A percentile compares a stretch with the other conserved stretches of the same genome.
phyloP scores from a whole-genome alignment of 192 early-diverging fungal genomes.

The Umbelopsis sp. region DNA sequence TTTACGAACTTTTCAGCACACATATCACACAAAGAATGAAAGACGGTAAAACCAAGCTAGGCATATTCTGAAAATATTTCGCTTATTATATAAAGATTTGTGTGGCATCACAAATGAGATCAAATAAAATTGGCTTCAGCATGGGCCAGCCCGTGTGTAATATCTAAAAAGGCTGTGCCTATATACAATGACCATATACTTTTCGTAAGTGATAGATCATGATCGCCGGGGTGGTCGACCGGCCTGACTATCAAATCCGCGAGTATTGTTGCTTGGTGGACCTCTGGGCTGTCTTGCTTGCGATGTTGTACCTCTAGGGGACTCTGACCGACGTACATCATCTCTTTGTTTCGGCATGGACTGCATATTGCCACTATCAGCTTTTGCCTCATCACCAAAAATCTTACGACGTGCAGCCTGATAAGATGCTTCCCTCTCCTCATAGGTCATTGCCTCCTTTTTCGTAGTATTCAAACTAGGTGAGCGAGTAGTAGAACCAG shows the following conservation, averaged over 20 bases:
- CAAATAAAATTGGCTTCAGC: neutral
- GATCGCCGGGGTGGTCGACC: conserved; percentile 61
- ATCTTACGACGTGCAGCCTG: conserved; percentile 26
- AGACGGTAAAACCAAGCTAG: conserved; percentile 33
- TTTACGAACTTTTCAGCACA: conserved; percentile 50
- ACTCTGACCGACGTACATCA: neutral
- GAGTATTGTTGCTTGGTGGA: conserved; percentile 57
- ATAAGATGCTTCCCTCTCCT: conserved; percentile 24
- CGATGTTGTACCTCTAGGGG: neutral
- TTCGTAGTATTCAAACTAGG: neutral
- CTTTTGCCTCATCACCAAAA: neutral
- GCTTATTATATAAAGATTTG: neutral
- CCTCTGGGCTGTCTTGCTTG: neutral
- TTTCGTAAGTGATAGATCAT: neutral
- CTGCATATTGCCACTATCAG: neutral
- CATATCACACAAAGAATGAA: conserved; percentile 31
- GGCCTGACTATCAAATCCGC: conserved; percentile 75
- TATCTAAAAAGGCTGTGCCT: neutral
- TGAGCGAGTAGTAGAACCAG: neutral
- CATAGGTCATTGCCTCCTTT: conserved; percentile 14
- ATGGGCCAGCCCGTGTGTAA: too few species aligned
- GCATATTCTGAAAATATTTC: conserved; percentile 25
- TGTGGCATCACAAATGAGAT: neutral
- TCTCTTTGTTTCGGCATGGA: neutral
- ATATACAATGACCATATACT: neutral